These are phyloP conservation scores for Ogataea populi-albae DNA, from an alignment of 805 yeast genomes.

Conservation along the genomic window DNA sequence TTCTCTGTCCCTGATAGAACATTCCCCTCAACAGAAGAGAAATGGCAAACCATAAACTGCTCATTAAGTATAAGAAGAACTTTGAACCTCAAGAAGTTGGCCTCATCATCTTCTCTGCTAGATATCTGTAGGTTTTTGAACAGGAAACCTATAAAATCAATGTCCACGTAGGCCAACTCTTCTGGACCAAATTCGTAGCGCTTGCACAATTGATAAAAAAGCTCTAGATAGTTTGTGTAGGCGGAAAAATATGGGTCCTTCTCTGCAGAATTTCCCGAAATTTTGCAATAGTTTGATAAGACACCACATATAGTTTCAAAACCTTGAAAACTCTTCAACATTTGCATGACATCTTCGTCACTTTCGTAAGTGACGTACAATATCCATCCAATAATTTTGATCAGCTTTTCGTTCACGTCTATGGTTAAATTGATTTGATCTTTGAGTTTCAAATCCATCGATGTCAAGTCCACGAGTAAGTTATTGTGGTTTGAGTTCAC, in stretches of 20 bases:
- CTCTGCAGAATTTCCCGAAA: slow-evolving; percentile 38
- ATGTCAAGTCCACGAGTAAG: slow-evolving; percentile 16
- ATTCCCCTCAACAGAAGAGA: slow-evolving; percentile 24
- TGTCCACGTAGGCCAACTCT: slow-evolving; percentile 42
- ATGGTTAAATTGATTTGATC: slow-evolving; percentile 23
- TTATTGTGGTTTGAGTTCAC: slow-evolving; percentile 26
- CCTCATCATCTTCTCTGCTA: slow-evolving; percentile 50
- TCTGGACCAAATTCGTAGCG: slow-evolving; percentile 41
- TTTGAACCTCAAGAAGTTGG: slow-evolving; percentile 66
- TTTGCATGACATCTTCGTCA: slow-evolving; percentile 35
- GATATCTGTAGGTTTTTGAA: slow-evolving; percentile 42
- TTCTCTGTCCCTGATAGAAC: slow-evolving; percentile 27
- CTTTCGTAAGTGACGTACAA: slow-evolving; percentile 24
- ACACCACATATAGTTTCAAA: slow-evolving; percentile 39
- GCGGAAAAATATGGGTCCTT: slow-evolving; percentile 23
- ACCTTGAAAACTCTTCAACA: slow-evolving; percentile 52
- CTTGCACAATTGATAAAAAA: slow-evolving; percentile 55
- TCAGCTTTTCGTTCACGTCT: slow-evolving; percentile 28
- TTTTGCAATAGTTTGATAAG: slow-evolving; percentile 24
- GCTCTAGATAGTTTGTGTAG: slow-evolving; percentile 40
- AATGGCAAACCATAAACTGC: slow-evolving; percentile 71
- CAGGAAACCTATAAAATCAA: slow-evolving; percentile 45
- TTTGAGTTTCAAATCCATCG: slow-evolving; percentile 15
- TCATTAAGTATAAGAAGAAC: slow-evolving; percentile 76
- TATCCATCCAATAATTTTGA: slow-evolving; percentile 34